phyloP scores from a whole-genome alignment of 2,329 filamentous ascomycete species.

The Chaetomium strumarium region DNA sequence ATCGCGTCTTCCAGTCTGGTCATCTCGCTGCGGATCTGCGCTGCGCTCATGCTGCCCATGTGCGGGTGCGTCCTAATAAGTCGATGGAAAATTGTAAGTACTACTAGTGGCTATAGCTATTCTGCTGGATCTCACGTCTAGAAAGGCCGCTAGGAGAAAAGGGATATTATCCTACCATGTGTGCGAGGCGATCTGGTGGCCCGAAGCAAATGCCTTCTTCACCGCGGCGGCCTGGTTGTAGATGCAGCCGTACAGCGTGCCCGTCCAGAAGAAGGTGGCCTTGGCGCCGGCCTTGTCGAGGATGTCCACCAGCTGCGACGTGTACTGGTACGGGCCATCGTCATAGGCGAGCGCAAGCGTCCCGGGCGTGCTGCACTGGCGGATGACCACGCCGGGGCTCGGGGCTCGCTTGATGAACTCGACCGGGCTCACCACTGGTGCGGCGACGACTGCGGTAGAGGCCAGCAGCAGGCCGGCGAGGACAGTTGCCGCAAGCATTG shows the following conservation, averaged over 20 bases:
- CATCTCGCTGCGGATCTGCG: conserved; percentile 43
- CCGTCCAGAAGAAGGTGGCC: conserved; percentile 50
- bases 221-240: conserved; percentile 47
- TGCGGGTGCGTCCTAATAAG: conserved; percentile 45
- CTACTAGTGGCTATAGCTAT: no score
- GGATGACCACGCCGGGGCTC: conserved; percentile 39
- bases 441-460: conserved; percentile 11
- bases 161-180: conserved; percentile 37
- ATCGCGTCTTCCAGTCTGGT: conserved; percentile 45
- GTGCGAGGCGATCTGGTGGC: conserved; percentile 50
- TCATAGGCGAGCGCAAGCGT: conserved; percentile 49
- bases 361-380: conserved; percentile 38
- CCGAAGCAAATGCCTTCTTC: conserved; percentile 44
- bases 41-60: conserved; percentile 35
- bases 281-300: conserved; percentile 43
- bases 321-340: conserved; percentile 47
- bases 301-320: conserved; percentile 43
- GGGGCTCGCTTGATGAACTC: conserved; percentile 37
- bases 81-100: no score
- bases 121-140: no score
- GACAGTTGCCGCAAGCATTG: conserved; percentile 17
- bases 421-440: conserved; percentile 29
- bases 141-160: no score
- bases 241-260: conserved; percentile 46
- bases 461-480: conserved; percentile 18